Evolutionary conservation across 2,329 filamentous ascomycete genomes (phyloP).

Genomic region (Graphilbum fragrans): DNA sequence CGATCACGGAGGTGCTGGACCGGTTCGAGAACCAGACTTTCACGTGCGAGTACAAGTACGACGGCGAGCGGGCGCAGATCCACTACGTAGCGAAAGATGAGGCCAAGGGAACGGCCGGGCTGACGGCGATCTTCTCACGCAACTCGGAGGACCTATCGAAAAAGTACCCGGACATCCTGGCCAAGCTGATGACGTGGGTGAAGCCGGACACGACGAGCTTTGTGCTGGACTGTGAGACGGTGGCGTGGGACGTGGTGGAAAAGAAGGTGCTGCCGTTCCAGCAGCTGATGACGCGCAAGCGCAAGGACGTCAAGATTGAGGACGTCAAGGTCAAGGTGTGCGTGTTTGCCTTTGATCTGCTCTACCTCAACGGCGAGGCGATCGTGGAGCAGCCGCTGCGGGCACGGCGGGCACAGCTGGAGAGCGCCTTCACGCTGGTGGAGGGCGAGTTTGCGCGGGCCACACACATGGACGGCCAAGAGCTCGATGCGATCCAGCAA

Average conservation of each 20-base stretch:
- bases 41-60: conserved; percentile 98
- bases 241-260: conserved; percentile 88
- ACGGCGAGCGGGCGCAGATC: conserved; percentile 95
- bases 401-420: conserved; percentile 67
- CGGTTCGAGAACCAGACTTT: conserved; percentile 92
- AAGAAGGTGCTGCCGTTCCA: conserved; percentile 97
- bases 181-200: conserved; percentile 79
- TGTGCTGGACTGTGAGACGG: conserved; percentile 96
- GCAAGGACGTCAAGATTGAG: conserved; percentile 90
- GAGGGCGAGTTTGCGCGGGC: conserved; percentile 92
- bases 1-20: conserved; percentile 93
- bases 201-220: conserved; percentile 86
- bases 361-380: conserved; percentile 86
- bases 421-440: conserved; percentile 58
- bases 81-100: conserved; percentile 86
- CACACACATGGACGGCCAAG: conserved; percentile 72
- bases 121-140: conserved; percentile 89
- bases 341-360: conserved; percentile 89
- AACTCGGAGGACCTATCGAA: conserved; percentile 96
- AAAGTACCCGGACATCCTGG: conserved; percentile 93
- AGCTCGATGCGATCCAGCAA: conserved; percentile 84
- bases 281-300: conserved; percentile 94
- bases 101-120: conserved; percentile 48
- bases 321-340: conserved; percentile 96
- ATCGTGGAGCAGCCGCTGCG: conserved; percentile 79